Base-by-base conservation (phyloP, 768 basidiomycete species). In the Pseudohyphozyma bogoriensis region DNA sequence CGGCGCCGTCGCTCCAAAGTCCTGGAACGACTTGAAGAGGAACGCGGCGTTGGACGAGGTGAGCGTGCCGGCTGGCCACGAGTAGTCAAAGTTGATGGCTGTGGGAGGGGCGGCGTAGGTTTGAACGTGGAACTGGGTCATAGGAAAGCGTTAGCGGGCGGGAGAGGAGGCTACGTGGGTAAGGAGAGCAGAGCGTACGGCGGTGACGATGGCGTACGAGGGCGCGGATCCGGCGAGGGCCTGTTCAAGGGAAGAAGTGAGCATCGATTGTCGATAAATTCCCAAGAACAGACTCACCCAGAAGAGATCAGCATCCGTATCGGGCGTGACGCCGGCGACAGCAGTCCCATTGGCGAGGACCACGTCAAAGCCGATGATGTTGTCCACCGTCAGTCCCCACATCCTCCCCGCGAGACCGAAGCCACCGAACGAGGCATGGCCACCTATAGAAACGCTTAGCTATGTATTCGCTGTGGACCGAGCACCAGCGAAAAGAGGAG, bases 331-430 rank as follows among this genome's bases (percentile, higher is more conserved):
- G 31, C 56, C 56, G 6, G 55, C 66, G 7, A 68, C 29, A 33
- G 58, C 36, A 2, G 60, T 67, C 1, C 71, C 72, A 56, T 71
- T 69, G 2, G 69, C 62, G 66, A 62, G 60, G 69, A 72, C 56
- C 59, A 59, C 40, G 54, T 69, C 62, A 56, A 63, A 35, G 74
- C 78, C 78, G 61, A 72, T 56, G n/a, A 81, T 74, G 0, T 72
- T 74, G 67, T 83, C 82, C 6, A 81, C 68, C 0, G 78, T 73
- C 6, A 82, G 74, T 3, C 82, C 82, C 77, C 79, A 81, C 59
- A 75, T 20, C 78, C 81, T 8, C 5, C 55, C 50, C 13, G 81
- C 80, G 57, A 75, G 78, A 1, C 81, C 81, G 54, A 79, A 50
- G 28, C 47, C 47, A 7, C 47, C 55, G 33, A 47, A 63, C 2